Evolutionary conservation across 441 rosid genomes (phyloP).

Genomic region (Arabidopsis hybrid): DNA sequence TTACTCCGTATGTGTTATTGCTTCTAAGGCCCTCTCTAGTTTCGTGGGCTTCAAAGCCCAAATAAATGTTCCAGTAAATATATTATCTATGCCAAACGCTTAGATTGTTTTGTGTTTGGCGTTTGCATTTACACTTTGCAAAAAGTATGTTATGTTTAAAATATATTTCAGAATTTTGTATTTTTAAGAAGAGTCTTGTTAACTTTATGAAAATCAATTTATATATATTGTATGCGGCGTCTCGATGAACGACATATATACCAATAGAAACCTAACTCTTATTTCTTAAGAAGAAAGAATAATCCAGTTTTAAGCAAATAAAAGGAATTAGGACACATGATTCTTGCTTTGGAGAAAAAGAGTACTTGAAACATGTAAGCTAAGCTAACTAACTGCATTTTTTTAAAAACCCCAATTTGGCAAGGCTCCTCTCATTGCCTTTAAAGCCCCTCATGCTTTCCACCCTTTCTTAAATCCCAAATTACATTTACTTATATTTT

Average conservation of each 20-base stretch:
- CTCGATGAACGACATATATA: constrained; percentile 28
- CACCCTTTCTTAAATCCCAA: constrained; percentile 26
- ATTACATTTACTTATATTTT: constrained; percentile 2
- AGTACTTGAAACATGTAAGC: constrained; percentile 40
- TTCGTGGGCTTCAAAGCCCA: background rate
- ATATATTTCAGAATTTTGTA: background rate
- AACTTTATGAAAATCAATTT: background rate
- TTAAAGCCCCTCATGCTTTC: constrained; percentile 44
- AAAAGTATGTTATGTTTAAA: background rate
- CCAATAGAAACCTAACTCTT: background rate
- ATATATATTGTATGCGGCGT: constrained; percentile 24
- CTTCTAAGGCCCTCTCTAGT: background rate
- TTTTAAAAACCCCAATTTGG: constrained; percentile 31
- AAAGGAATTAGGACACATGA: constrained; percentile 43
- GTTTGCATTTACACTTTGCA: no score
- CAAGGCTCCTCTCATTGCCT: constrained; percentile 44
- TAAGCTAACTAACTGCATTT: constrained; percentile 46
- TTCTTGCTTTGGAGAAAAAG: constrained; percentile 39
- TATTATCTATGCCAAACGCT: background rate
- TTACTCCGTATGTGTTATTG: background rate
- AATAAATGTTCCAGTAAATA: background rate
- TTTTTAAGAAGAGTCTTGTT: background rate
- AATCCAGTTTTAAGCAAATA: background rate
- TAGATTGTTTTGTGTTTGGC: background rate
- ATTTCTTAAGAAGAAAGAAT: background rate